Base-by-base conservation (phyloP, 2,329 filamentous ascomycete genomes). In the Penicillium hordei region DNA sequence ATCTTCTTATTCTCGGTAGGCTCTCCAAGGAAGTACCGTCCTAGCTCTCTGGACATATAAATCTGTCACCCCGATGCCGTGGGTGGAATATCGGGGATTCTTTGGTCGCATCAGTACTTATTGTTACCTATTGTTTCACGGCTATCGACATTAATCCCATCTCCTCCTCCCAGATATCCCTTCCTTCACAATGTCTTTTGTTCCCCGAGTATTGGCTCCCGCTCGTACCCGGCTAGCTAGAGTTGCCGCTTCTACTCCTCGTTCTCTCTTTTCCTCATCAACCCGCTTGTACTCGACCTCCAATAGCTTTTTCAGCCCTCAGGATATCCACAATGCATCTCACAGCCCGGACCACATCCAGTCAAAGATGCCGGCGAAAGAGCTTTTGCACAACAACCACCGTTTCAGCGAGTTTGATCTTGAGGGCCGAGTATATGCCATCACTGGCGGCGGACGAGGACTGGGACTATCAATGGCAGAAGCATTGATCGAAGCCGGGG, bases 401-500 rank as follows among this genome's bases (percentile, higher is more conserved):
- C 73, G 73, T 31, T 76, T 78, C 57, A 65, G 68, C 33, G 77
- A 80, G 52, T 79, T 79, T 59, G 75, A 78, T 52, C 68, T 79
- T 10, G 67, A 74, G 44, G 72, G 68, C 40, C 74, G 73, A 39
- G 75, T 78, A 45, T 76, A 73, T 56, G 70, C 74, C 31, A 71
- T 79, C 48, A 79, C 77, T 0, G 77, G 78, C 15, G 78, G 76
- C 33, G 78, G 70, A 4, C 69, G 76, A 45, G 77, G 78, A n/a
- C 64, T 80, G 7, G 78, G 78, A 23, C 64, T 80, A 23, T 71
- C 72, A 8, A 76, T 81, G 68, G 79, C 77, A 7, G 76, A 80
- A 63, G 78, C 76, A 15, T 65, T 82, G 51, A 74, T 78, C 48
- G 77, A 82, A 65, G 77, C 78, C 9, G 79, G 79, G 5, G 79